Evolutionary conservation across 352 stramenopile genomes (phyloP), one percentile per base, ranked within the genome.

Genomic region (Blastocystis sp.): DNA sequence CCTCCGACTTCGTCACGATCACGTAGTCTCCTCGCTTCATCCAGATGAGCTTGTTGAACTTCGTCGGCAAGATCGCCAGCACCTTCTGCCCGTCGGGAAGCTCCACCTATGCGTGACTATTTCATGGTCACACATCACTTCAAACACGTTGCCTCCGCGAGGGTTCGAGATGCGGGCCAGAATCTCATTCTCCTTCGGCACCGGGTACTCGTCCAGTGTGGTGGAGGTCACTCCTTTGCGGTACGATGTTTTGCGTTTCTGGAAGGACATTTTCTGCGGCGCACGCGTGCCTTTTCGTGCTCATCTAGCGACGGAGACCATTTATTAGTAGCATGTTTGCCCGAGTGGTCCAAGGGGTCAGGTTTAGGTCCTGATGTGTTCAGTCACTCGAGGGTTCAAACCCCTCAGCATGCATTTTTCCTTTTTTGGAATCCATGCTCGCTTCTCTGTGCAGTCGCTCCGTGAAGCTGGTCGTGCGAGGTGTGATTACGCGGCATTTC

Each of bases 1-100:
- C 92, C 24, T 93, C 91, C 42, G 92, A 92, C n/a, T 92, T 92
- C 0, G 92, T 91, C 4, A 98, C 94, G 71, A 98, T 97, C 14
- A 98, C 91, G 92, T 94, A 98, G 91, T 98, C 95, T 66, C 95
- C 95, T 70, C 95, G 92, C 91, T 98, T 98, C 68, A 98, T 94
- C 96, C 96, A 98, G 68, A 98, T 98, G 42, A 98, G 92, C 92
- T 98, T 98, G 87, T 95, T 94, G 91, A 98, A 98, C 89, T 97
- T 98, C 59, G 95, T 98, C 21, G 95, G 96, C 87, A 98, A 92
- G 90, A 98, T 97, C 40, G 96, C 97, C 76, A 98, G 90, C 9
- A 91, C 90, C 70, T 90, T 92, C 34, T 89, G 77, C 66, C 92
- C 93, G 52, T 92, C 88, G 0, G 90, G 90, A 62, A 94, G 91